These are phyloP conservation scores for Quercus lobata DNA, from an alignment of 331 rosid species.

Conservation along the genomic window DNA sequence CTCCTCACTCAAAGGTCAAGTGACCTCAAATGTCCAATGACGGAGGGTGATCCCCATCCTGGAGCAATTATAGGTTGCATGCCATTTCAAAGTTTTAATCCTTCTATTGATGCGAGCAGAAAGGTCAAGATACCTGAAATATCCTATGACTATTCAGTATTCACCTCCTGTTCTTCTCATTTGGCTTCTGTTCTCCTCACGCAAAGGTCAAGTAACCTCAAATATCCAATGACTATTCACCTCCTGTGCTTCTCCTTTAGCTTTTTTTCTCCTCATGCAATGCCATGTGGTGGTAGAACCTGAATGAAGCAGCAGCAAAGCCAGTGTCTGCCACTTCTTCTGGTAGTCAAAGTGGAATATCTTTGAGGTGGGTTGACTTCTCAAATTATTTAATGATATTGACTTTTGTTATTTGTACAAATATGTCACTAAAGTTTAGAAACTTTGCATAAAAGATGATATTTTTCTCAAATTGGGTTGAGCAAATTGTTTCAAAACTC, in stretches of 20 bases:
- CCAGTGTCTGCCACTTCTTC: conserved; percentile 22
- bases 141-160: neutral
- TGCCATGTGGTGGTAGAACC: conserved; percentile 51
- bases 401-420: neutral
- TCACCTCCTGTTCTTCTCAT: neutral
- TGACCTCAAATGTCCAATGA: conserved; percentile 7
- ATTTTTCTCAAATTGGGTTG: no score
- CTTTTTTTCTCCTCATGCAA: conserved; percentile 19
- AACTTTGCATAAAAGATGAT: neutral
- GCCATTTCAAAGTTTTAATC: conserved; percentile 87
- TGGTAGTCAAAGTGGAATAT: conserved; percentile 23
- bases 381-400: neutral
- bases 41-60: conserved; percentile 92
- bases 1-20: neutral
- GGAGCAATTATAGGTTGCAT: conserved; percentile 73
- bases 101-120: conserved; percentile 80
- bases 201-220: no score
- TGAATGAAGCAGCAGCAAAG: conserved; percentile 58
- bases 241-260: no score
- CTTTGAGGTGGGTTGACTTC: conserved; percentile 30
- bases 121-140: conserved; percentile 20
- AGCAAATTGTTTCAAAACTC: no score
- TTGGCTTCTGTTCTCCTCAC: conserved; percentile 10
- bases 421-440: neutral
- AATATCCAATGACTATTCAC: conserved; percentile 13